Evolutionary conservation across 305 asterid genomes (phyloP).

Genomic region (Solanum hybrid): DNA sequence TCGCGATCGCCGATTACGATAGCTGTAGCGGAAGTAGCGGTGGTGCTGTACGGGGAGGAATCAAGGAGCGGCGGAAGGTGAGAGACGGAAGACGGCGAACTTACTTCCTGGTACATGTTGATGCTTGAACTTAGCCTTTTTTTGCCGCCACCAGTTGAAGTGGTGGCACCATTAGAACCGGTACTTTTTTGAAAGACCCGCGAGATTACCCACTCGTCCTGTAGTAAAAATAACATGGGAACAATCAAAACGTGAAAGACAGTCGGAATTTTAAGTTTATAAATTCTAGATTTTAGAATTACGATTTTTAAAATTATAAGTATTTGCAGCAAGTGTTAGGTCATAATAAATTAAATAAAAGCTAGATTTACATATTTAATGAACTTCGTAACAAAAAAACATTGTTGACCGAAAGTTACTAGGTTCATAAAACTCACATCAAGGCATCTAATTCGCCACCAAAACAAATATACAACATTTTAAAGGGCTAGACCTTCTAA

Average conservation of each 20-base stretch:
- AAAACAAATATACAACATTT: background rate
- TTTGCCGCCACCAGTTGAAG: constrained; percentile 32
- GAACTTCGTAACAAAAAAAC: no score
- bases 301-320: background rate
- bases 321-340: background rate
- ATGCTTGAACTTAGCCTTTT: constrained; percentile 26
- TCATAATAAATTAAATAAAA: background rate
- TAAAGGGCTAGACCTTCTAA: fast-evolving
- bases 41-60: background rate
- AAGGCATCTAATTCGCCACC: background rate
- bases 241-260: background rate
- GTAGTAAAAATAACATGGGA: background rate
- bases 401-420: background rate
- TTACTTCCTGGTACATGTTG: constrained; percentile 22
- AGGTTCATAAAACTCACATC: background rate
- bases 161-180: constrained; percentile 22
- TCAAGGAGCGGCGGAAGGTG: constrained; percentile 48
- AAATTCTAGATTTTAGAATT: background rate
- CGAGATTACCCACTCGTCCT: constrained; percentile 98
- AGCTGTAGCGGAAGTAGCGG: constrained; percentile 22
- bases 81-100: constrained; percentile 47
- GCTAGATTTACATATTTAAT: no score
- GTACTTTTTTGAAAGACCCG: constrained; percentile 59
- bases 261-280: background rate
- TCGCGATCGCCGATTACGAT: constrained; percentile 9